Evolutionary conservation across 345 rosid species (phyloP).

Genomic region (Murraya koenigii): DNA sequence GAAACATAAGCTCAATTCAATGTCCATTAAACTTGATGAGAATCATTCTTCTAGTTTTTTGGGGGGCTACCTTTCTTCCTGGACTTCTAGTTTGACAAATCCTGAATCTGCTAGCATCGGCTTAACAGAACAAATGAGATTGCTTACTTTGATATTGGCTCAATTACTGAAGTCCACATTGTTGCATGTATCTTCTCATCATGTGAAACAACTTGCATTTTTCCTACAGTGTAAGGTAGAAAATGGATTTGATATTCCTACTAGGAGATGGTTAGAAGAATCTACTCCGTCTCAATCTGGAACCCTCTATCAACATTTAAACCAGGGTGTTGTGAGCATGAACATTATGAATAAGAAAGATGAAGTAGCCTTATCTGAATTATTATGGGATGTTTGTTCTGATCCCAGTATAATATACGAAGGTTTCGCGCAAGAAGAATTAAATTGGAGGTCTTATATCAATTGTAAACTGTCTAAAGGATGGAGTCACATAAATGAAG

Average conservation of each 20-base stretch:
- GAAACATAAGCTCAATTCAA: conserved; percentile 51
- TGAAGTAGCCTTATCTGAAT: conserved; percentile 36
- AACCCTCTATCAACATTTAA: conserved; percentile 29
- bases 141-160: conserved; percentile 38
- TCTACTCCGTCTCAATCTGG: conserved; percentile 41
- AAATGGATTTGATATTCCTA: conserved; percentile 45
- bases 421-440: conserved; percentile 54
- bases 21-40: conserved; percentile 38
- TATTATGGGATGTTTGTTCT: conserved; percentile 65
- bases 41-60: conserved; percentile 31
- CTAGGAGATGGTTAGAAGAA: conserved; percentile 62
- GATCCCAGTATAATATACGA: conserved; percentile 60
- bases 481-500: conserved; percentile 57
- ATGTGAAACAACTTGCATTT: conserved; percentile 52
- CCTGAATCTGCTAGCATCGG: conserved; percentile 36
- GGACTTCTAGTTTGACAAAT: conserved; percentile 23
- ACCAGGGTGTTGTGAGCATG: conserved; percentile 26
- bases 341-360: conserved; percentile 33
- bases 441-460: conserved; percentile 44
- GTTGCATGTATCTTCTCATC: conserved; percentile 63
- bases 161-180: conserved; percentile 43
- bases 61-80: conserved; percentile 28
- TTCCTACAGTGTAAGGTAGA: conserved; percentile 52
- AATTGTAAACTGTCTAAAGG: conserved; percentile 36
- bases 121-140: conserved; percentile 37